phyloP scores from a whole-genome alignment of 164 flowering plant genomes.

The Nymphaea colorata region DNA sequence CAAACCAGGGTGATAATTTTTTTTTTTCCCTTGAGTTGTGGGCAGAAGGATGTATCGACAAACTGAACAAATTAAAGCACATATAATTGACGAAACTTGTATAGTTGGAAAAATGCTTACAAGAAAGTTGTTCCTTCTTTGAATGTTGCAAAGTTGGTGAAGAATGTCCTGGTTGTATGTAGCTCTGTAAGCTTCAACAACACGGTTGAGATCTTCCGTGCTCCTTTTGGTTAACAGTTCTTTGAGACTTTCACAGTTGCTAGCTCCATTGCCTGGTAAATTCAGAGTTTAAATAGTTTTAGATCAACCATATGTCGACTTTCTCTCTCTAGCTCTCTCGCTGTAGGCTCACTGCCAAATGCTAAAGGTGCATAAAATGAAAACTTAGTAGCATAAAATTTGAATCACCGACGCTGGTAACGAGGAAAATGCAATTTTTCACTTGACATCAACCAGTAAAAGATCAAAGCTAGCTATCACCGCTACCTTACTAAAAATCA shows the following conservation, averaged over 20 bases:
- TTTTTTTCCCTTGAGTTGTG: neutral
- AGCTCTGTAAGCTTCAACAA: constrained; percentile 14
- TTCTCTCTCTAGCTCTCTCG: too few relatives aligned
- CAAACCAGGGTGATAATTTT: neutral
- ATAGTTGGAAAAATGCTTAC: constrained; percentile 11
- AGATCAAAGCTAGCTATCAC: too few relatives aligned
- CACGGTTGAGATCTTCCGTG: constrained; percentile 16
- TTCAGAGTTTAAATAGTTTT: neutral
- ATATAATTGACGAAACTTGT: neutral
- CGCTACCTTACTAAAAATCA: too few relatives aligned
- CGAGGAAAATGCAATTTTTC: too few relatives aligned
- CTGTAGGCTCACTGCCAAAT: too few relatives aligned
- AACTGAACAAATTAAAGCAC: neutral
- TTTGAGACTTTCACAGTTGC: constrained; percentile 12
- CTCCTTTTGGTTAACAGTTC: constrained; percentile 15
- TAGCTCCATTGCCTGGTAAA: constrained; percentile 13
- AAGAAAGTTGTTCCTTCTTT: constrained; percentile 8
- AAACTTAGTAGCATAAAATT: too few relatives aligned
- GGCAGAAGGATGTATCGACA: neutral
- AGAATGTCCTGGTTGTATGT: constrained; percentile 21
- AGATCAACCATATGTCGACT: neutral
- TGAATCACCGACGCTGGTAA: too few relatives aligned
- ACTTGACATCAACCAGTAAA: too few relatives aligned
- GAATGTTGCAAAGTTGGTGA: constrained; percentile 7
- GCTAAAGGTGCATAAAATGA: too few relatives aligned